Base-by-base conservation (phyloP, 495 filamentous ascomycete genomes). In the Penicillium verhagenii region DNA sequence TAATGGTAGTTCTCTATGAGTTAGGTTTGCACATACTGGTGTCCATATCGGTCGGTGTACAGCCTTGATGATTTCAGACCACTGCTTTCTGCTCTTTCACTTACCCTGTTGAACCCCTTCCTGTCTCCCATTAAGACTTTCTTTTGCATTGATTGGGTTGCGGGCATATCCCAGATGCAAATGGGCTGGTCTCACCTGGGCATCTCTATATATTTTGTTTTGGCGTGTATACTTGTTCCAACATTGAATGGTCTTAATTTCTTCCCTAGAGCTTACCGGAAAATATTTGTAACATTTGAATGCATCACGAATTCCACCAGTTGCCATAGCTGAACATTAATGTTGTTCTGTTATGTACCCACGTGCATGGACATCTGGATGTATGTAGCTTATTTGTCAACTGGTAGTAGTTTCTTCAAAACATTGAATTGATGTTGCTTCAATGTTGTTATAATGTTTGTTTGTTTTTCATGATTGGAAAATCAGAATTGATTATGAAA, bases 151-250 rank as follows among this genome's bases (percentile, higher is more conserved):
- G 35, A 26, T 44, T 49, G 35, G 50, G 19, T 46, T 47, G 43
- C 24, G 44, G 52, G 48, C 48, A 31, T 37, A 29, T 56, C 51
- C 28, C 40, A 44, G 43, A 52, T 56, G 43, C 53, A 56, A 42
- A 51, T 59, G 58, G 53, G 58, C 53, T 40, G 58, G 58, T 50
- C 53, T 57, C 58, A 59, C 56, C 40, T 18, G 46, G 49, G 33
- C 33, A 39, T 53, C n/a, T n/a, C n/a, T n/a, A n/a, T n/a, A n/a
- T n/a, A n/a, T n/a, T n/a, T 50, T 33, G 28, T 50, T 50, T 53
- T 31, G 49, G 35, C 37, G 49, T 56, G 29, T 47, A 54, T 18
- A 44, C 53, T 45, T 56, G 33, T 31, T 38, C 37, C 43, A 53
- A n/a, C n/a, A n/a, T n/a, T n/a, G n/a, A n/a, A 54, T 54, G 35